Evolutionary conservation across 163 green algal genomes (phyloP).

Genomic region (Coccomyxa subellipsoidea): DNA sequence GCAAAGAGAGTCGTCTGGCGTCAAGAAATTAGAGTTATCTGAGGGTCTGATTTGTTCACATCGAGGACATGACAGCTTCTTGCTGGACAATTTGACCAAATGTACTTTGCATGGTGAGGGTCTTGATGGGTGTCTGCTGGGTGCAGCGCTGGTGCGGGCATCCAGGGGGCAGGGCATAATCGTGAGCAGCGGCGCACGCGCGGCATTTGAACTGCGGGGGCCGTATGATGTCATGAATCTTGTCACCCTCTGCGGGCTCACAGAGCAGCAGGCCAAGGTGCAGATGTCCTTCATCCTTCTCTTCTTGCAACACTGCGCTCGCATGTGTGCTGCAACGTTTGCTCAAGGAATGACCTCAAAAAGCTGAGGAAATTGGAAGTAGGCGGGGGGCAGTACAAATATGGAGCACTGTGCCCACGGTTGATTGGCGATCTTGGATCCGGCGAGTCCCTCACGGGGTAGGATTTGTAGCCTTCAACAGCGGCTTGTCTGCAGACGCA

Average conservation of each 20-base stretch:
- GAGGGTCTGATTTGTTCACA: not conserved
- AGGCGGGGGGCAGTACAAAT: too few species aligned
- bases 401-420: too few species aligned
- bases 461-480: too few species aligned
- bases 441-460: too few species aligned
- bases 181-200: slow-evolving; percentile 54
- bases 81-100: too few species aligned
- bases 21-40: not conserved
- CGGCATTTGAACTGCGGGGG: slow-evolving; percentile 56
- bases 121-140: not conserved
- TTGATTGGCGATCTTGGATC: too few species aligned
- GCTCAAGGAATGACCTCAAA: too few species aligned
- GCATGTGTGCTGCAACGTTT: too few species aligned
- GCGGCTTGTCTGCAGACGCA: too few species aligned
- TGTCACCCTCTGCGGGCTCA: slow-evolving; percentile 58
- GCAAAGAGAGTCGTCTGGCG: not conserved
- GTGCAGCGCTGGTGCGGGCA: slow-evolving; percentile 40
- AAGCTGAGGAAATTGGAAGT: too few species aligned
- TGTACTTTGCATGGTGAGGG: not conserved
- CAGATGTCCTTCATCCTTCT: not conserved
- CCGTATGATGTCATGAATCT: slow-evolving; percentile 64
- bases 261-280: slow-evolving; percentile 46
- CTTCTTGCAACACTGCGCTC: not conserved
- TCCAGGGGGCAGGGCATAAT: slow-evolving; percentile 53
- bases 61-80: not conserved